Evolutionary conservation across 768 basidiomycete genomes (phyloP).

Genomic region (Serpula lacrymans): DNA sequence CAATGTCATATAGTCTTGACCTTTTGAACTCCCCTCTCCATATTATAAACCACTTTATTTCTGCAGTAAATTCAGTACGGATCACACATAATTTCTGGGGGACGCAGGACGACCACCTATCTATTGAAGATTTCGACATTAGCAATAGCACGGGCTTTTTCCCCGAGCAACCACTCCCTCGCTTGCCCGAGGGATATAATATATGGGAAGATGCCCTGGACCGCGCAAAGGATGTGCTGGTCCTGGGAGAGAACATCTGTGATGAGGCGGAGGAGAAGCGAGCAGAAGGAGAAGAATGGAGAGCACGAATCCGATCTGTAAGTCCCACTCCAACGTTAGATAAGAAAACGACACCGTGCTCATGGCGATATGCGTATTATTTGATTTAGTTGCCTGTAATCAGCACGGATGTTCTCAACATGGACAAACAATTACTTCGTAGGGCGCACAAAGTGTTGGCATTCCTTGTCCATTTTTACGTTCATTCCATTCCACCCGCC

Average conservation of each 20-base stretch:
- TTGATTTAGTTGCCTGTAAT: slow-evolving; percentile 67
- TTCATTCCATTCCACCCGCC: slow-evolving; percentile 65
- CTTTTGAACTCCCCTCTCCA: slow-evolving; percentile 54
- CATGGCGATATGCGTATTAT: slow-evolving; percentile 8
- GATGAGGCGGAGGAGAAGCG: slow-evolving; percentile 47
- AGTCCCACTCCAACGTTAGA: slow-evolving; percentile 28
- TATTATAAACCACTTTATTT: slow-evolving; percentile 45
- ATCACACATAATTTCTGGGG: slow-evolving; percentile 28
- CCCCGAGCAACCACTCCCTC: slow-evolving; percentile 60
- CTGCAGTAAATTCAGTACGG: slow-evolving; percentile 43
- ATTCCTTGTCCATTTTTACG: slow-evolving; percentile 88
- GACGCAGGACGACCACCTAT: slow-evolving; percentile 28
- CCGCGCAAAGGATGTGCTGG: slow-evolving; percentile 50
- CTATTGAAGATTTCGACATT: slow-evolving; percentile 51
- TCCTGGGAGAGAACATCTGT: slow-evolving; percentile 54
- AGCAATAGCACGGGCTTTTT: slow-evolving; percentile 76
- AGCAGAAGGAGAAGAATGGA: slow-evolving; percentile 63
- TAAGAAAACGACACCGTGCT: background rate
- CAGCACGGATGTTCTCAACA: slow-evolving; percentile 47
- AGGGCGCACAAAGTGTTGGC: slow-evolving; percentile 88
- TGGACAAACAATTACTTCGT: slow-evolving; percentile 61
- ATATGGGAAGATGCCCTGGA: slow-evolving; percentile 71
- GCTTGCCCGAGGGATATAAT: slow-evolving; percentile 48
- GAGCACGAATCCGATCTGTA: slow-evolving; percentile 58
- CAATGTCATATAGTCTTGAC: slow-evolving; percentile 21